Percentiles rank a stretch among this genome's conserved stretches.
These are phyloP conservation scores for Scleromitrula shiraiana DNA, from an alignment of 2,329 filamentous ascomycete species.

Conservation along the genomic window DNA sequence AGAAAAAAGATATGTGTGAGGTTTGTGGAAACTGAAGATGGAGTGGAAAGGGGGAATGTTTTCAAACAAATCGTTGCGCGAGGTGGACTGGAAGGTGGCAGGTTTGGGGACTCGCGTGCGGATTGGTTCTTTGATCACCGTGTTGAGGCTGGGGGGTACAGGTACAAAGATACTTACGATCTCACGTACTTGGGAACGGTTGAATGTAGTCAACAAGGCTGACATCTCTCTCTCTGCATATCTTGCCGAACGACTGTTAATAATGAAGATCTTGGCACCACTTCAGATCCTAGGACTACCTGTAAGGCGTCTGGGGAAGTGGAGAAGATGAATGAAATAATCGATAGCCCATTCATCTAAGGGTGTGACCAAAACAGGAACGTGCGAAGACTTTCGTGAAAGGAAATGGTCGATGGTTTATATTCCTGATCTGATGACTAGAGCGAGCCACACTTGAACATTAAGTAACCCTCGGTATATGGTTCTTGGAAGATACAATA, in stretches of 20 bases:
- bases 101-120: slow-evolving; percentile 16
- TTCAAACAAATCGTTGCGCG: slow-evolving; percentile 13
- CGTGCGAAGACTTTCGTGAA: background rate
- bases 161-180: slow-evolving; percentile 26
- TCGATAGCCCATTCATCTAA: slow-evolving; percentile 6
- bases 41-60: slow-evolving; percentile 5
- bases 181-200: slow-evolving; percentile 22
- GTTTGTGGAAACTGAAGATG: background rate
- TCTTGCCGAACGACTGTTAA: slow-evolving; percentile 15
- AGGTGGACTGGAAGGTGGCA: slow-evolving; percentile 4
- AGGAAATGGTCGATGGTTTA: too few relatives aligned
- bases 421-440: slow-evolving; percentile 28
- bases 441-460: slow-evolving; percentile 16
- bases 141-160: slow-evolving; percentile 24
- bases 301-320: slow-evolving; percentile 8
- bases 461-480: slow-evolving; percentile 25
- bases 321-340: slow-evolving; percentile 9
- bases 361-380: background rate
- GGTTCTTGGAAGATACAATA: slow-evolving; percentile 23
- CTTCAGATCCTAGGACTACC: slow-evolving; percentile 6
- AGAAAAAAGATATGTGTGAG: background rate
- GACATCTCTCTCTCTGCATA: slow-evolving; percentile 25
- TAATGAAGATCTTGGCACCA: slow-evolving; percentile 7
- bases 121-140: slow-evolving; percentile 21
- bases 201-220: slow-evolving; percentile 21